A percentile compares a stretch with the other conserved stretches of the same genome.
Conservation (phyloP, 371 early-diverging fungal genomes). For the Rhizopus microsporus region DNA sequence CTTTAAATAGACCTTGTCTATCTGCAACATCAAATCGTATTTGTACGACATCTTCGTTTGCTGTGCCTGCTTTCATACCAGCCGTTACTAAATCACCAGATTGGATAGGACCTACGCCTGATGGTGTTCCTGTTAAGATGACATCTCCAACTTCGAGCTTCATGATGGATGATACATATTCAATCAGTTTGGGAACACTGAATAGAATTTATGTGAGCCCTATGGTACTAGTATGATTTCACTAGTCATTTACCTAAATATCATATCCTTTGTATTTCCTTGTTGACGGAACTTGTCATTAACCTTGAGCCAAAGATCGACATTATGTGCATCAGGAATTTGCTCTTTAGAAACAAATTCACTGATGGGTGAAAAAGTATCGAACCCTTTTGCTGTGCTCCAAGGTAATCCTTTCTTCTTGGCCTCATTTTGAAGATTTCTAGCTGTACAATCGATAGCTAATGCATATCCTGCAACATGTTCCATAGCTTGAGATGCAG, state of each 20-base stretch:
- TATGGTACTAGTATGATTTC: no score
- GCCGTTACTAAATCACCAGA: conserved; percentile 80
- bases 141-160: conserved; percentile 82
- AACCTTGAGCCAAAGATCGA: conserved; percentile 82
- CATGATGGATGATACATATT: conserved; percentile 83
- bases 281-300: conserved; percentile 79
- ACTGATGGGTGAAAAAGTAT: conserved; percentile 92
- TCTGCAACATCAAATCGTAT: conserved; percentile 41
- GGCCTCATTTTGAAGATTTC: conserved; percentile 84
- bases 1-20: conserved; percentile 42
- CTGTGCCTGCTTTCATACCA: conserved; percentile 58
- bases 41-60: conserved; percentile 29
- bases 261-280: conserved; percentile 90
- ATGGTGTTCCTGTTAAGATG: conserved; percentile 83
- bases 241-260: conserved; percentile 68
- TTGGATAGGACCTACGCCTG: conserved; percentile 83
- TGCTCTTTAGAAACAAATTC: conserved; percentile 77
- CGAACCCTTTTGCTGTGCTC: conserved; percentile 94
- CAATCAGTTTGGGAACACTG: conserved; percentile 76
- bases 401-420: conserved; percentile 88
- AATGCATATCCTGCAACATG: conserved; percentile 85
- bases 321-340: conserved; percentile 72
- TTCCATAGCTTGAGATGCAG: conserved; percentile 60
- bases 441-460: conserved; percentile 91
- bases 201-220: conserved; percentile 3